phyloP scores from a whole-genome alignment of 2,329 filamentous ascomycete genomes.

The Colletotrichum viniferum region DNA sequence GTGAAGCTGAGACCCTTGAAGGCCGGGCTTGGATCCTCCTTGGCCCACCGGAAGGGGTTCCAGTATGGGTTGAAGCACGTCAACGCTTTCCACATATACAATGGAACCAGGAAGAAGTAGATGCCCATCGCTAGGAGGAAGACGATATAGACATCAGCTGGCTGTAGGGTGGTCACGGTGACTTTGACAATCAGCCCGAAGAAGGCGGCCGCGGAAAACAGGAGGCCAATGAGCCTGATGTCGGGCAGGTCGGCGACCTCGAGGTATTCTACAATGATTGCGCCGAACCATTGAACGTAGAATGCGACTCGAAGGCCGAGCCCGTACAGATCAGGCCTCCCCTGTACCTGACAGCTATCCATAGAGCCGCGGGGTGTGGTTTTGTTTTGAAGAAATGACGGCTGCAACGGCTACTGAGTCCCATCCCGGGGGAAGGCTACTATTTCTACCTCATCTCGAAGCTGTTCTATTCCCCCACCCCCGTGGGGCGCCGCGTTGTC shows the following conservation, averaged over 20 bases:
- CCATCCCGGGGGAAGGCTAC: background rate
- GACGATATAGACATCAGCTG: constrained; percentile 36
- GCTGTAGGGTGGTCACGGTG: constrained; percentile 24
- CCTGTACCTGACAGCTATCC: constrained; percentile 28
- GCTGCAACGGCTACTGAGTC: background rate
- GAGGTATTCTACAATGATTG: constrained; percentile 33
- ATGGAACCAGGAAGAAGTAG: constrained; percentile 35
- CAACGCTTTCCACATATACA: constrained; percentile 35
- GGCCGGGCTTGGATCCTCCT: constrained; percentile 28
- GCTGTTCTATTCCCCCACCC: background rate
- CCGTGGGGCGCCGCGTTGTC: background rate
- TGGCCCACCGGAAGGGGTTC: constrained; percentile 32
- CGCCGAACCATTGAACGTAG: constrained; percentile 40
- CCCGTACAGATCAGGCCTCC: constrained; percentile 36
- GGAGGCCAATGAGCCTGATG: constrained; percentile 35
- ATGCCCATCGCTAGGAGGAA: constrained; percentile 34
- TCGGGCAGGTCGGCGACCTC: constrained; percentile 30
- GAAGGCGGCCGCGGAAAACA: constrained; percentile 29
- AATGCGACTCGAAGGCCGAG: constrained; percentile 38
- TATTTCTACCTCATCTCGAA: background rate
- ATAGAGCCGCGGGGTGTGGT: constrained; percentile 3
- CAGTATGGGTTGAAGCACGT: constrained; percentile 34
- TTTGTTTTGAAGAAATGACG: background rate
- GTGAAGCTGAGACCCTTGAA: constrained; percentile 29
- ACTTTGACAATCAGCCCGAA: constrained; percentile 33